Conservation (phyloP, 1,284 basidiomycete genomes). For the Leucocoprinus gongylophorus region DNA sequence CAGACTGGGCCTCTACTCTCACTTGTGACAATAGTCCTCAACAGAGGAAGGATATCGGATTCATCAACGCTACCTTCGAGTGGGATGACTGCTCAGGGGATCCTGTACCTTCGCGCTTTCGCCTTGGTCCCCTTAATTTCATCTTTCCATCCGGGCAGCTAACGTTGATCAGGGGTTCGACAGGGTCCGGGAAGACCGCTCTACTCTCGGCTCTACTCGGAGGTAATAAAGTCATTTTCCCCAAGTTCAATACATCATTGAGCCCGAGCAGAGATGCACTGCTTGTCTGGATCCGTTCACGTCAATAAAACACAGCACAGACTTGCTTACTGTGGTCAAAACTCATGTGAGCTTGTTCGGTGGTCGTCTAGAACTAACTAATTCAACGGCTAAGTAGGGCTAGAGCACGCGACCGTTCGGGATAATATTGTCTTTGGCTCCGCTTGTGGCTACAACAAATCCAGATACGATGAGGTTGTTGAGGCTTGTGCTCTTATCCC, state of each 20-base stretch:
- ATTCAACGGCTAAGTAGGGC: conserved; percentile 34
- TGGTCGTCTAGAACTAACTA: not conserved
- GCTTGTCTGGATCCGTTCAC: conserved; percentile 49
- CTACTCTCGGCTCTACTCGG: conserved; percentile 59
- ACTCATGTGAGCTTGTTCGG: conserved; percentile 44
- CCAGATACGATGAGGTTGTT: conserved; percentile 66
- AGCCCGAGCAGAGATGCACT: conserved; percentile 54
- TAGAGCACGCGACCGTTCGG: conserved; percentile 70
- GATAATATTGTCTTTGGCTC: conserved; percentile 82
- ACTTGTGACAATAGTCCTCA: conserved; percentile 18
- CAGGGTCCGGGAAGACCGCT: conserved; percentile 76
- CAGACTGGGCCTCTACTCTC: conserved; percentile 58
- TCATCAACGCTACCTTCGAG: conserved; percentile 46
- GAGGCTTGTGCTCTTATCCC: conserved; percentile 73
- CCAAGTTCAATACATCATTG: conserved; percentile 12
- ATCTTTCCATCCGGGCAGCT: conserved; percentile 53
- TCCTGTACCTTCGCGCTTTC: conserved; percentile 34
- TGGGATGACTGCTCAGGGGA: conserved; percentile 41
- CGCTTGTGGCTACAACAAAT: conserved; percentile 54
- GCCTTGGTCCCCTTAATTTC: conserved; percentile 53
- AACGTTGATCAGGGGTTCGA: conserved; percentile 64
- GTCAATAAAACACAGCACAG: conserved; percentile 59
- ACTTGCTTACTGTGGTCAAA: conserved; percentile 63
- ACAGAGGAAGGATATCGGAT: conserved; percentile 37
- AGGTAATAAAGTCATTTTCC: conserved; percentile 34